Evolutionary conservation across 257 asterid genomes (phyloP), one percentile per base, ranked within the genome.

Genomic region (Lycium barbarum): DNA sequence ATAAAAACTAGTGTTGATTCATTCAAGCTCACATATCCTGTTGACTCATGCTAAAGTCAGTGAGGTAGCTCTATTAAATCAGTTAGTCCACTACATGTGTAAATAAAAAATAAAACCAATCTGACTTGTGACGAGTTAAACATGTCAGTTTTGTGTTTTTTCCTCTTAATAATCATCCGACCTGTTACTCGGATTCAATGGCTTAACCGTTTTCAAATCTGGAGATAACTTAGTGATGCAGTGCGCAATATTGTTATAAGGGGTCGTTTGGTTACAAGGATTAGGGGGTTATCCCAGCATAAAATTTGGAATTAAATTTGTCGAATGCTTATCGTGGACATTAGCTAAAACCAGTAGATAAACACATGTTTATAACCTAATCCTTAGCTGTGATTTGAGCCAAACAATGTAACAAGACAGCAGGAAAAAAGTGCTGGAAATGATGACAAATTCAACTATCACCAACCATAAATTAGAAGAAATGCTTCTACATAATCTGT

Each of bases 401-500:
- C 62, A 76, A 7, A 14, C 11, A 67, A 47, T 33, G 20, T 13
- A 67, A 67, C 76, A 67, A 35, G 20, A 74, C 43, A 76, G 13
- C 81, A 76, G 20, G 62, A n/a, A 73, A 74, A 6, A 49, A 5
- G 13, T 76, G 82, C 61, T 73, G 80, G n/a, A 49, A 51, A 76
- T 26, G 43, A 51, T 22, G 81, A 74, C 62, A 74, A 22, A 49
- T 40, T 51, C 81, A 15, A 74, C 62, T 26, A 51, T 51, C 47
- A 76, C 47, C 81, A 51, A 51, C 47, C 45, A 76, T 3, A 76
- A 51, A 76, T 51, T 49, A 22, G 82, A 76, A 76, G 13, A 76
- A 49, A 76, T 26, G 63, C 22, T 76, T 51, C 15, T 76, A 7
- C 43, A 74, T 1, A 35, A 5, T 67, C 73, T 7, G 6, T 20